Base-by-base conservation (phyloP, 306 rosid species). In the Quercus rubra region DNA sequence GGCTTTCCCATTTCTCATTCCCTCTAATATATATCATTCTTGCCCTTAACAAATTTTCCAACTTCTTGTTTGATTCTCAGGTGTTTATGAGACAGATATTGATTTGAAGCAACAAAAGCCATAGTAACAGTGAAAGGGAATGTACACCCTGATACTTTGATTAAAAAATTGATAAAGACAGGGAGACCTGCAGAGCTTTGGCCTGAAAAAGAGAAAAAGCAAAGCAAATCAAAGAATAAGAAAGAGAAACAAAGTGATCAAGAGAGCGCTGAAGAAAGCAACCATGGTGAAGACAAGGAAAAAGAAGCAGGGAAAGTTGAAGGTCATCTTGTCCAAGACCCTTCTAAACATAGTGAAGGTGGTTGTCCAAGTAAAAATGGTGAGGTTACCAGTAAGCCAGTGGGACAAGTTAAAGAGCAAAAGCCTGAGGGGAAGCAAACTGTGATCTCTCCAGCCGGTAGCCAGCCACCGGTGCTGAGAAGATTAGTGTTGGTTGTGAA, bases 101-200 rank as follows among this genome's bases (percentile, higher is more conserved):
- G 98, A 94, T 83, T 71, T 85, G 86, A 86, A 41, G 85, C 90
- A 88, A 25, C 98, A 92, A 19, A 79, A 70, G 93, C 86, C 5
- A 78, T 71, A 0, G 92, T 94, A 13, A 86, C 55, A n/a, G 96
- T 93, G n/a, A 85, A 80, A 21, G 96, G 95, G n/a, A 85, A 80
- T 74, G 87, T 90, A 8, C 87, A 86, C 63, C 70, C 85, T 5
- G 87, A 87, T 27, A 85, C 88, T 17, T 49, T 94, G 89, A 90
- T 92, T 1, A 92, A 81, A 70, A 88, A 66, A 35, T 18, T 94
- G 27, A 43, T 55, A 6, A 88, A 86, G 74, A 64, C 89, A 5
- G 93, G 92, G 5, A 92, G 84, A 57, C 94, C 81, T 41, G 97
- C 93, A 6, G 97, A 94, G 74, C 58, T 90, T 19, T 91, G 97